Evolutionary conservation across 2,329 filamentous ascomycete genomes (phyloP).

Genomic region (Orbilia oligospora): DNA sequence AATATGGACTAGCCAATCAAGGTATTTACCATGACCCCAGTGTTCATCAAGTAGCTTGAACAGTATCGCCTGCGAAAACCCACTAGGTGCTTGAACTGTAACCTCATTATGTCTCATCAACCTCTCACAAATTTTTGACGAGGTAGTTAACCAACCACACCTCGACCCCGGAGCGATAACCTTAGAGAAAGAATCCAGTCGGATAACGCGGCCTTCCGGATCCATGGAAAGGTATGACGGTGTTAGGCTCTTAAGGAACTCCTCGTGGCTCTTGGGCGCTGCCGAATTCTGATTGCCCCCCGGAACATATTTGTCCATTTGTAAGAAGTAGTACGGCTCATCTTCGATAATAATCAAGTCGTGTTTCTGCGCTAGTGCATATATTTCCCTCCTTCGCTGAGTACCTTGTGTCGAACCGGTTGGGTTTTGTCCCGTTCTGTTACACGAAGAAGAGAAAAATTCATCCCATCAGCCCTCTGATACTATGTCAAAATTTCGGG

Average conservation of each 20-base stretch:
- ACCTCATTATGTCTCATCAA: slow-evolving; percentile 87
- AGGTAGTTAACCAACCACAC: slow-evolving; percentile 89
- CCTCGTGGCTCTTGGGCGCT: slow-evolving; percentile 75
- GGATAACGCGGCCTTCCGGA: slow-evolving; percentile 86
- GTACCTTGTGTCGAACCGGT: slow-evolving; percentile 85
- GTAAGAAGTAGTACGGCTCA: slow-evolving; percentile 94
- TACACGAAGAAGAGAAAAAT: not conserved
- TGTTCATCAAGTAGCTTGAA: slow-evolving; percentile 92
- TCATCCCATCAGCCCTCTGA: slow-evolving; percentile 28
- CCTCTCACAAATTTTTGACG: slow-evolving; percentile 84
- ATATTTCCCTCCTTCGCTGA: slow-evolving; percentile 79
- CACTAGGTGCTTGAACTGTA: slow-evolving; percentile 86
- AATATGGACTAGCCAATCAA: slow-evolving; percentile 89
- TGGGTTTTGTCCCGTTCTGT: slow-evolving; percentile 85
- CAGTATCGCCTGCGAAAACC: slow-evolving; percentile 85
- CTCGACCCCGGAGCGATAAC: slow-evolving; percentile 86
- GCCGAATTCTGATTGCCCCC: slow-evolving; percentile 12
- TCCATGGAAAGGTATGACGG: slow-evolving; percentile 86
- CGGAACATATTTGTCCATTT: slow-evolving; percentile 75
- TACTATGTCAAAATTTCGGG: not conserved
- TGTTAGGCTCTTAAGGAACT: slow-evolving; percentile 80
- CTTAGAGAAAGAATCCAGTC: slow-evolving; percentile 94
- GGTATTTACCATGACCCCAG: slow-evolving; percentile 92
- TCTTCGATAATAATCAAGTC: slow-evolving; percentile 91
- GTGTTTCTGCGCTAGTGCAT: slow-evolving; percentile 84